Evolutionary conservation across 495 filamentous ascomycete species (phyloP).

Genomic region (Monascus purpureus): DNA sequence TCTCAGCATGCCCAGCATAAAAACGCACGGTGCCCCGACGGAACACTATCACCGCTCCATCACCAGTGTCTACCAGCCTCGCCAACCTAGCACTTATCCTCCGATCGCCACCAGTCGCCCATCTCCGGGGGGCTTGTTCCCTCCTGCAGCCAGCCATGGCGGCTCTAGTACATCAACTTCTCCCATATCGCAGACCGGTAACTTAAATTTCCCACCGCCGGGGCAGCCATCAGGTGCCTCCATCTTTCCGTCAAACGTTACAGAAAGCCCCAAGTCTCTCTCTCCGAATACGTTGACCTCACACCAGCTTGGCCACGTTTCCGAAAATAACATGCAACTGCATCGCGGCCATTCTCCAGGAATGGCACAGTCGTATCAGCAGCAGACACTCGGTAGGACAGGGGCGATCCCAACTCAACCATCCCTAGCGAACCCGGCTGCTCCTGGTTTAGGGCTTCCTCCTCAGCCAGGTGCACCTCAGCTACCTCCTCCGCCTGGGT

Average conservation of each 20-base stretch:
- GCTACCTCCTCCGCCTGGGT: constrained; percentile 37
- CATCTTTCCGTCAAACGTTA: constrained; percentile 59
- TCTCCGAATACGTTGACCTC: constrained; percentile 56
- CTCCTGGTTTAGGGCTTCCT: constrained; percentile 20
- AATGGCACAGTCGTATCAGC: constrained; percentile 52
- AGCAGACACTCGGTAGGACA: constrained; percentile 47
- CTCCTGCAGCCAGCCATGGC: constrained; percentile 37
- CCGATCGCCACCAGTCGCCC: constrained; percentile 41
- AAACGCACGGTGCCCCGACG: constrained; percentile 44
- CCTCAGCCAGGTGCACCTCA: constrained; percentile 31
- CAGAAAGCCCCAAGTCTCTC: constrained; percentile 75
- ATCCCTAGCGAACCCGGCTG: constrained; percentile 13
- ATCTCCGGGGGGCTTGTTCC: constrained; percentile 41
- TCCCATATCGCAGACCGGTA: constrained; percentile 36
- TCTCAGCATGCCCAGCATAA: constrained; percentile 57
- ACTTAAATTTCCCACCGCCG: constrained; percentile 32
- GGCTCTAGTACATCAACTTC: constrained; percentile 38
- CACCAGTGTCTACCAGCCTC: constrained; percentile 42
- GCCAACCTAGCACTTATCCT: constrained; percentile 64
- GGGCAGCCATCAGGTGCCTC: constrained; percentile 32
- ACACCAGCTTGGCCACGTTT: constrained; percentile 43
- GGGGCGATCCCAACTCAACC: constrained; percentile 11
- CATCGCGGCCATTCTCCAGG: constrained; percentile 57
- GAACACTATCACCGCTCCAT: constrained; percentile 28
- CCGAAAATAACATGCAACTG: constrained; percentile 24